These are phyloP conservation scores for Pseudopediastrum boryanum DNA, from an alignment of 139 green algal genomes.

Conservation along the genomic window DNA sequence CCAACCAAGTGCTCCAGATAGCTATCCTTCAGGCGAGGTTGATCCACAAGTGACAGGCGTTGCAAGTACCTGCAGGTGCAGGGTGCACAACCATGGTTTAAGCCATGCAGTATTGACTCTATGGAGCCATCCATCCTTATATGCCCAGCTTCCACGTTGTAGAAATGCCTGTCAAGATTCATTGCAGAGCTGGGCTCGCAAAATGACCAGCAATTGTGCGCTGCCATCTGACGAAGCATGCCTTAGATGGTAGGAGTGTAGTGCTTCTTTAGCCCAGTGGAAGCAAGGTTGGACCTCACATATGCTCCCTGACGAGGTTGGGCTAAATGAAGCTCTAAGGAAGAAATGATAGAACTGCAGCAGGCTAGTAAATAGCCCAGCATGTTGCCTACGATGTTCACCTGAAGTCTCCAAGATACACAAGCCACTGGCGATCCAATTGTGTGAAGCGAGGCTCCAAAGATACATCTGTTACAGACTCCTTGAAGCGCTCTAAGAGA, in stretches of 20 bases:
- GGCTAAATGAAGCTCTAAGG: neutral
- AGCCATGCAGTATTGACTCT: neutral
- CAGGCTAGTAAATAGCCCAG: neutral
- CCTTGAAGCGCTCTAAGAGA: slow-evolving; percentile 6
- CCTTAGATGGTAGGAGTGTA: neutral
- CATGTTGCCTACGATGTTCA: neutral
- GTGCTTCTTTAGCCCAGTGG: neutral
- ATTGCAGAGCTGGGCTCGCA: neutral
- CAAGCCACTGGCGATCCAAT: slow-evolving; percentile 14
- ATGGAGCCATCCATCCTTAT: neutral
- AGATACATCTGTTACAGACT: slow-evolving; percentile 5
- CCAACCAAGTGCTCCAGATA: neutral
- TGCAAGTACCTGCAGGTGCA: slow-evolving; percentile 2
- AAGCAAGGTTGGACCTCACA: neutral
- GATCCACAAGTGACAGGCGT: neutral
- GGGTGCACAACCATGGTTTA: neutral
- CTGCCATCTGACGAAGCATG: neutral
- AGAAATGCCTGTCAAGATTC: neutral
- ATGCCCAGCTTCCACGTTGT: no score
- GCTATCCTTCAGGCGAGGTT: slow-evolving; percentile 21
- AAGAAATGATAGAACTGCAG: neutral
- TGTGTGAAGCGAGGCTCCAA: neutral
- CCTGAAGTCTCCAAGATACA: slow-evolving; percentile 9
- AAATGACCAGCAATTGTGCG: neutral
- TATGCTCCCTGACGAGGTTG: neutral